Conservation (phyloP, 257 asterid species). For the Forsythia viridissima region DNA sequence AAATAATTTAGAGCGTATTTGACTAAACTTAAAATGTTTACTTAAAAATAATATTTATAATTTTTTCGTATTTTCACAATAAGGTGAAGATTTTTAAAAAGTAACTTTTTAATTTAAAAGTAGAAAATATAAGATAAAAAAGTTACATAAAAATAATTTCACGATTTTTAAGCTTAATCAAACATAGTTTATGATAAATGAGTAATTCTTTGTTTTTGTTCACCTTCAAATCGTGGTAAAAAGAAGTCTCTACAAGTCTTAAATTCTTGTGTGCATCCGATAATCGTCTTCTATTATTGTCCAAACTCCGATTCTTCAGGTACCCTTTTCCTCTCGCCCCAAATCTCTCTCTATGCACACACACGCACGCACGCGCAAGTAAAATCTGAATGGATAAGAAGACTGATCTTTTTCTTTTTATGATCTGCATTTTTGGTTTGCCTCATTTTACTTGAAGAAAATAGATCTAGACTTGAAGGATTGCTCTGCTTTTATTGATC, state of each 20-base stretch:
- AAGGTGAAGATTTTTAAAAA: too few relatives aligned
- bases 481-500: not conserved
- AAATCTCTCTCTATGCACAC: not conserved
- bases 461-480: not conserved
- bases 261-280: not conserved
- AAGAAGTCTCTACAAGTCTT: not conserved
- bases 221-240: too few relatives aligned
- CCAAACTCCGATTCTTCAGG: not conserved
- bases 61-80: too few relatives aligned
- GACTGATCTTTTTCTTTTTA: not conserved
- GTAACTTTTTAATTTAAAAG: too few relatives aligned
- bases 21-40: not conserved
- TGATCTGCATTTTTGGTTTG: not conserved
- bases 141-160: too few relatives aligned
- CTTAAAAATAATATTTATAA: too few relatives aligned
- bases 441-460: not conserved
- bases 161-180: too few relatives aligned
- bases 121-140: too few relatives aligned
- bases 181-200: too few relatives aligned
- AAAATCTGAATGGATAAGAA: not conserved
- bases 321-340: not conserved
- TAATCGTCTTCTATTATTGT: not conserved
- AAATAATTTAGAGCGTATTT: too few relatives aligned
- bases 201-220: too few relatives aligned
- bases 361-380: not conserved